phyloP scores from a whole-genome alignment of 106 monocot genomes.

The Dendrobium huoshanense region DNA sequence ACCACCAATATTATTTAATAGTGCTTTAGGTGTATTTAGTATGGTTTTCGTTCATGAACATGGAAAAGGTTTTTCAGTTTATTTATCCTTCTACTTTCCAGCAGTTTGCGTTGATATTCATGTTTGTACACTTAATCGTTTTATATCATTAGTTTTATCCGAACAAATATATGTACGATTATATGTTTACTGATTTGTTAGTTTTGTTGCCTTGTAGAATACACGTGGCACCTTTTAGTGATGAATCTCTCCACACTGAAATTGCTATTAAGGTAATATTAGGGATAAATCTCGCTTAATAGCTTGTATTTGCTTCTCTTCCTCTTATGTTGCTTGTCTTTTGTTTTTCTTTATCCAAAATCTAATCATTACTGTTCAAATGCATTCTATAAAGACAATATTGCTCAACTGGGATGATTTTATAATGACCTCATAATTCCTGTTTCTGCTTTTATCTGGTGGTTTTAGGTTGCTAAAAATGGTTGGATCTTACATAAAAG shows the following conservation, averaged over 20 bases:
- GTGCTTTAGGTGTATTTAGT: neutral
- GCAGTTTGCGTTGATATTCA: neutral
- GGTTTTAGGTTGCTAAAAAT: neutral
- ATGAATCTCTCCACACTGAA: slow-evolving; percentile 92
- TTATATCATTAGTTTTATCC: neutral
- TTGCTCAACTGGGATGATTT: neutral
- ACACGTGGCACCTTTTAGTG: slow-evolving; percentile 93
- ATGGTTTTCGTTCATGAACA: neutral
- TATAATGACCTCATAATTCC: neutral
- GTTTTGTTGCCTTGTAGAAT: slow-evolving; percentile 47
- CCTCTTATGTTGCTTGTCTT: neutral
- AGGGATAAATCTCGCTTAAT: neutral
- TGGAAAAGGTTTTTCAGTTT: too few species aligned
- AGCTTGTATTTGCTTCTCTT: neutral
- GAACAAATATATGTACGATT: neutral
- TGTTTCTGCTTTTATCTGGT: neutral
- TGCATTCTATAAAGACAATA: neutral
- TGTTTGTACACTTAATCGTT: neutral
- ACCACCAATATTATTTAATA: too few species aligned
- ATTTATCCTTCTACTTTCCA: neutral
- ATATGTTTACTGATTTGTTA: neutral
- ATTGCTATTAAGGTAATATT: slow-evolving; percentile 84
- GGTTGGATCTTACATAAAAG: neutral
- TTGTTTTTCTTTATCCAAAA: neutral
- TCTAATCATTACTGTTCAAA: neutral